Base-by-base conservation (phyloP, 495 filamentous ascomycete genomes). In the Penicillium herquei region DNA sequence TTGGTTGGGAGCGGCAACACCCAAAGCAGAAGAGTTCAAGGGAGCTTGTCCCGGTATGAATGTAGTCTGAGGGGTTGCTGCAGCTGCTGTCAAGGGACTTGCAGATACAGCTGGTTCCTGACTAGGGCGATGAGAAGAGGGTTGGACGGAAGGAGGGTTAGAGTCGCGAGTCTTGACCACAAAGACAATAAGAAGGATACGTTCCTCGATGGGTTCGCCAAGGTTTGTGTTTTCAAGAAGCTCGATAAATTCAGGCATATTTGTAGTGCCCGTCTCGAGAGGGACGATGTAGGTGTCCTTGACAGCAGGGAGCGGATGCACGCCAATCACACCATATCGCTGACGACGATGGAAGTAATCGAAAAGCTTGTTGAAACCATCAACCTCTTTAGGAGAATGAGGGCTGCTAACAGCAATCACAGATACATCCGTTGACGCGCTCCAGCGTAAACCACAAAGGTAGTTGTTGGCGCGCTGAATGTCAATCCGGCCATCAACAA, bases 381-480 rank as follows among this genome's bases (percentile, higher is more conserved):
- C 68, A 54, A 70, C 71, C 39, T 83, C 73, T 35, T 69, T 72
- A 0, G 79, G 72, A 1, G 71, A 62, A 39, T 84, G 76, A 7
- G 81, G 76, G 8, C 84, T 81, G 42, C 77, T 81, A 35, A 96
- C 70, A 32, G 80, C 82, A 21, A 92, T 81, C 17, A 91, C 84
- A 0, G 85, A 75, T 3, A 93, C 76, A 65, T 96, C 91, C 3
- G 86, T 88, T 12, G 83, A 84, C 18, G 77, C 72, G 66, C 84
- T 90, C 61, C 85, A 91, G 26, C 87, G 79, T 32, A 96, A 74
- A 26, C 89, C 84, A 61, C 89, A 94, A 3, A 98, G 84, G 67
- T 98, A 98, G 39, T 91, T 87, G 56, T 89, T 88, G 16, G 92
- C 94, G 3, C 43, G 86, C 88, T 11, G 82, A 84, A 87, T 83